phyloP scores from a whole-genome alignment of 2,329 filamentous ascomycete genomes.

The Teratosphaeria destructans region DNA sequence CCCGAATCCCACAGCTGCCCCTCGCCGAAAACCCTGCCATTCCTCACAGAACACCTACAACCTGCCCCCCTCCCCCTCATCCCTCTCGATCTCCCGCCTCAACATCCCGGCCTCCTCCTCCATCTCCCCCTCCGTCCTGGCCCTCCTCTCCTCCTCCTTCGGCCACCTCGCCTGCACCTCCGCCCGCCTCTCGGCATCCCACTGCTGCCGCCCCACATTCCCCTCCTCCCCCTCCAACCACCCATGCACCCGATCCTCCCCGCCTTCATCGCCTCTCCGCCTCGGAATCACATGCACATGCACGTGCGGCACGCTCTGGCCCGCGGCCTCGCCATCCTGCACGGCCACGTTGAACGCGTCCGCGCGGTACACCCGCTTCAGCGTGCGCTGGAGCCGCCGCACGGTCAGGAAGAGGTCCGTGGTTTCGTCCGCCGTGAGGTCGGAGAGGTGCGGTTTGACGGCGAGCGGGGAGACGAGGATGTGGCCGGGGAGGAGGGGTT shows the following conservation, averaged over 20 bases:
- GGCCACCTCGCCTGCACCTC: conserved; percentile 48
- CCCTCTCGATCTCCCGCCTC: conserved; percentile 43
- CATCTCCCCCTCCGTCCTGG: conserved; percentile 68
- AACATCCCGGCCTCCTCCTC: conserved; percentile 62
- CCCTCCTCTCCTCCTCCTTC: conserved; percentile 53
- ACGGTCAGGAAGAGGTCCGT: conserved; percentile 80
- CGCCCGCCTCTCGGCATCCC: conserved; percentile 35
- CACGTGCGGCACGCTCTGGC: conserved; percentile 87
- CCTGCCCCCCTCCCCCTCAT: conserved; percentile 17
- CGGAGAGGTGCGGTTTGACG: conserved; percentile 57
- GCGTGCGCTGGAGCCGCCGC: conserved; percentile 60
- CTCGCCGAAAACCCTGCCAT: background rate
- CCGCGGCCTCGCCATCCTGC: conserved; percentile 84
- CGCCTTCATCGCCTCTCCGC: conserved; percentile 46
- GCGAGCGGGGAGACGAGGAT: conserved; percentile 75
- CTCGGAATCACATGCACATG: conserved; percentile 88
- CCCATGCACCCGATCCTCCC: conserved; percentile 68
- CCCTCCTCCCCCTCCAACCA: conserved; percentile 76
- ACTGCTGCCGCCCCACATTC: conserved; percentile 63
- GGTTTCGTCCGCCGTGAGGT: conserved; percentile 63
- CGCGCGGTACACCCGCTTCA: conserved; percentile 51
- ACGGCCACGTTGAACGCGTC: conserved; percentile 85
- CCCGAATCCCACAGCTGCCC: background rate
- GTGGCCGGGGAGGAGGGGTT: conserved; percentile 86
- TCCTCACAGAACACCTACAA: background rate